These are phyloP conservation scores for Yamadazyma ubonensis DNA, from an alignment of 805 yeast genomes.

Conservation along the genomic window DNA sequence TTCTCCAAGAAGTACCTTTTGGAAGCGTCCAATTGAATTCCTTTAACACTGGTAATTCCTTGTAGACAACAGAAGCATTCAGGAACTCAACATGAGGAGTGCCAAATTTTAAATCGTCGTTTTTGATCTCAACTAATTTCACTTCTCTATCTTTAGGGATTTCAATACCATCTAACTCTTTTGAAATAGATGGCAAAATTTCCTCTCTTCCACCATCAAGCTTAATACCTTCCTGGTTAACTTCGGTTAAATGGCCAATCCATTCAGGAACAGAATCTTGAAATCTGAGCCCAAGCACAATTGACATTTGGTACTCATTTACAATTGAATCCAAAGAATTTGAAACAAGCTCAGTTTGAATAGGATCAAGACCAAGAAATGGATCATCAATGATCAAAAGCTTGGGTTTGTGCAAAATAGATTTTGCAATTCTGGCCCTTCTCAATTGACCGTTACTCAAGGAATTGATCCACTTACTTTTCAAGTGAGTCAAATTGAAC, in stretches of 20 bases:
- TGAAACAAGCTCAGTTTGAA: slow-evolving; percentile 61
- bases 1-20: slow-evolving; percentile 82
- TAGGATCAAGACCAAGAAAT: slow-evolving; percentile 84
- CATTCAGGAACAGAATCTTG: slow-evolving; percentile 80
- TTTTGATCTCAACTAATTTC: slow-evolving; percentile 11
- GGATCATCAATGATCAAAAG: slow-evolving; percentile 85
- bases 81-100: slow-evolving; percentile 45
- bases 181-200: slow-evolving; percentile 11
- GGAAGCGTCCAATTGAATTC: slow-evolving; percentile 65
- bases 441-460: slow-evolving; percentile 93
- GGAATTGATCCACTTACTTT: slow-evolving; percentile 78
- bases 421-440: slow-evolving; percentile 81
- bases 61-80: slow-evolving; percentile 64
- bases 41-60: slow-evolving; percentile 56
- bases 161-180: slow-evolving; percentile 7
- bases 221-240: slow-evolving; percentile 53
- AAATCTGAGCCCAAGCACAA: slow-evolving; percentile 71
- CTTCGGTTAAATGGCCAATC: slow-evolving; percentile 71
- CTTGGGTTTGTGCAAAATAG: slow-evolving; percentile 63
- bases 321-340: slow-evolving; percentile 40
- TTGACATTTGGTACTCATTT: slow-evolving; percentile 45
- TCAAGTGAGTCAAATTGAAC: slow-evolving; percentile 56
- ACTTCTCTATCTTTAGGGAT: slow-evolving; percentile 15
- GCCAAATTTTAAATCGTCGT: slow-evolving; percentile 2
- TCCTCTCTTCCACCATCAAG: slow-evolving; percentile 46